Conservation (phyloP, 2,329 filamentous ascomycete genomes). For the Aspergillus novofumigatus region DNA sequence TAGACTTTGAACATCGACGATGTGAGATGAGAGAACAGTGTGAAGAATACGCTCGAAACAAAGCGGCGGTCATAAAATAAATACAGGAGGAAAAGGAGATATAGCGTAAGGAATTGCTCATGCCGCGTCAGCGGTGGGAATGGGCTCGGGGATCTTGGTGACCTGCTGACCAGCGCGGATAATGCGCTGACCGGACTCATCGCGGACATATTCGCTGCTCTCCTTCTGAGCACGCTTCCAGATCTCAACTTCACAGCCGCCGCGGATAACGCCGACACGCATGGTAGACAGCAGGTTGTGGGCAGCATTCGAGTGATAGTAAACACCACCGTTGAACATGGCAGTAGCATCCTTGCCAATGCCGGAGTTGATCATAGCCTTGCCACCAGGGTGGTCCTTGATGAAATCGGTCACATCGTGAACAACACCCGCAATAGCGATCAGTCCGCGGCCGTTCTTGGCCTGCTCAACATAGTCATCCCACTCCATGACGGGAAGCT, state of each 20-base stretch:
- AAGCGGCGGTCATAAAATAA: constrained; percentile 2
- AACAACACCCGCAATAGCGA: constrained; percentile 77
- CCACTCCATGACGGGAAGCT: constrained; percentile 81
- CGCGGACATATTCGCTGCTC: constrained; percentile 73
- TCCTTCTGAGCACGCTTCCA: constrained; percentile 84
- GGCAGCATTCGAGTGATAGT: constrained; percentile 83
- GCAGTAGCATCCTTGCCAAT: constrained; percentile 85
- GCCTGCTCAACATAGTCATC: constrained; percentile 76
- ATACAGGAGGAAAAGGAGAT: constrained; percentile 6
- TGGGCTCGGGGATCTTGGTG: constrained; percentile 75
- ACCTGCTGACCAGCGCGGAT: constrained; percentile 81
- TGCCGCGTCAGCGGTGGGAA: constrained; percentile 79
- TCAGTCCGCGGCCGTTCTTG: constrained; percentile 71
- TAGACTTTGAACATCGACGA: constrained; percentile 15
- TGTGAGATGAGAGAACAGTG: constrained; percentile 1
- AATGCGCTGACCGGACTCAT: constrained; percentile 75
- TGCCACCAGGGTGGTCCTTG: constrained; percentile 85
- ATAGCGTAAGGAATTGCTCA: constrained; percentile 16
- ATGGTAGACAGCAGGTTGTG: constrained; percentile 87
- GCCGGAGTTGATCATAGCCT: constrained; percentile 75
- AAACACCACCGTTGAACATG: constrained; percentile 89
- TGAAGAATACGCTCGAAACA: neutral
- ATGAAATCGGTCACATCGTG: constrained; percentile 83
- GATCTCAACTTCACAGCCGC: constrained; percentile 85
- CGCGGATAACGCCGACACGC: constrained; percentile 80